Base-by-base conservation (phyloP, 192 early-diverging fungal genomes). In the Coemansia sp. region DNA sequence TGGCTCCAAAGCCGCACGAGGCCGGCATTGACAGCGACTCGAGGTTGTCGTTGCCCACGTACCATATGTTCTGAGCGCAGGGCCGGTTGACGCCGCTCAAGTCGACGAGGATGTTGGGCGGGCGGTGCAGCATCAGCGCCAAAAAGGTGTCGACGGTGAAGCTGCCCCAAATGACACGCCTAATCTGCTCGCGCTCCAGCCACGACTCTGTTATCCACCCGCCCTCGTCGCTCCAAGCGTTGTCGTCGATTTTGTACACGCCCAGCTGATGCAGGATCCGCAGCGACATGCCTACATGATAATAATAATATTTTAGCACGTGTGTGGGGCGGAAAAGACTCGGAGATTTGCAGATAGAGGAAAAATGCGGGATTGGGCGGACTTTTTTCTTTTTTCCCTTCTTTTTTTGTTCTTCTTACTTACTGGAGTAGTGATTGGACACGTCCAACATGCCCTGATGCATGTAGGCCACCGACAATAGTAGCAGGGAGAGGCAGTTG, bases 121-220 rank as follows among this genome's bases (percentile, higher is more conserved):
- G 42, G 28, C 65, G 63, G 70, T 81, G 78, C 64, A 64, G 70
- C 74, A 81, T 76, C 64, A 81, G 63, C 38, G 78, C 59, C 10
- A 81, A 64, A 14, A 76, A 81, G 43, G 78, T 81, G 61, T 81
- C 78, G 17, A 76, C 46, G 6, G 78, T 67, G 55, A 81, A 81
- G 62, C 69, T 60, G 64, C 70, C 74, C 78, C 78, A 81, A 19
- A 76, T 69, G 0, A 81, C 49, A 0, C 78, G 66, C 19, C 78
- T 70, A 6, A 76, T 69, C 63, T 81, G 73, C 70, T 81, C 78
- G 70, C 78, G 78, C 60, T 81, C 78, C 21, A 81, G 64, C 78
- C 78, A 81, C 13, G 78, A 73, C 38, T 68, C 70, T n/a, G 67
- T 49, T 26, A 81, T 64, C 78, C 78, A 81, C 33, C 63, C 73